Base-by-base conservation (phyloP, 495 filamentous ascomycete species). In the Aspergillus conjunctus region DNA sequence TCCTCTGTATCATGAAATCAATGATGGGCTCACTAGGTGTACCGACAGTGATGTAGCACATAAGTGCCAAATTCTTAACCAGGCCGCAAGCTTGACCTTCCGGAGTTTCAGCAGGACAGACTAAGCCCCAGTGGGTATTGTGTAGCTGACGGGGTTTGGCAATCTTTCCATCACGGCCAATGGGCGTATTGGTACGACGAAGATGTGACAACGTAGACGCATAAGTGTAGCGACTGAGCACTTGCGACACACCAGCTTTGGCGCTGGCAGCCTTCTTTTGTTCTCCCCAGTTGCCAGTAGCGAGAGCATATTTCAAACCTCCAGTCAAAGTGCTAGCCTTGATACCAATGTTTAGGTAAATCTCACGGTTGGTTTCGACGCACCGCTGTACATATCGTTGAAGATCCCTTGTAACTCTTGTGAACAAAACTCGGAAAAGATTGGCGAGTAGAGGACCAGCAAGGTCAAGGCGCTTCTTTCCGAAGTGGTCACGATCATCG, bases 221-320 rank as follows among this genome's bases (percentile, higher is more conserved):
- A 69, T 94, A 99, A 0, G 95, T 98, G 69, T 98, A 98, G 68
- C 94, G 87, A 81, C 97, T 98, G 55, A 99, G 80, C 75, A 99
- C 95, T 76, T 99, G 94, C 10, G 93, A 97, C 31, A 99, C 94
- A 77, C 94, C 94, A 52, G 94, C 94, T 63, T 96, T 98, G 1
- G 92, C 88, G 64, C 85, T 89, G 64, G 89, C 90, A 18, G 94
- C 93, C 80, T 98, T 98, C 83, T 97, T 99, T 75, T 98, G 94
- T 61, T 98, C 94, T 61, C 95, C 95, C 94, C 94, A 99, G 74
- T 99, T 99, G 58, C 94, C 94, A 8, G 94, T 99, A n/a, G 94
- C 93, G 45, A 99, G 82, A 41, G 93, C 96, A 70, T 98, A 98
- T 73, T 96, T 95, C 66, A 99, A 78, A 46, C 91, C 95, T 70